These are phyloP conservation scores for Boletus rubescentipes DNA, from an alignment of 768 basidiomycete species.

Conservation along the genomic window DNA sequence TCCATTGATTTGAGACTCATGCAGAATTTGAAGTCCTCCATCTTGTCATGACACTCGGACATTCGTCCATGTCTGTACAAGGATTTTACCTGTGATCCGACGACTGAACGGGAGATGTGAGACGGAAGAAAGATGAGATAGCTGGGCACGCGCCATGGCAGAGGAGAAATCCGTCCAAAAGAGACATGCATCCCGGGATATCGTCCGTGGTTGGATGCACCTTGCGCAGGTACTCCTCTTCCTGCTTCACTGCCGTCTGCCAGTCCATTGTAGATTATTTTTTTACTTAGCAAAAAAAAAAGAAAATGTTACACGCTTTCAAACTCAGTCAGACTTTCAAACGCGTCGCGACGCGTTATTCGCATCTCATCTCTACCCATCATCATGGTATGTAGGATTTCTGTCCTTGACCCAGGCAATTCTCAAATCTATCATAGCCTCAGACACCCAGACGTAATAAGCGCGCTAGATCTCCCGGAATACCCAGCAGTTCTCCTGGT, in stretches of 20 bases:
- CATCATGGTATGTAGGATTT: constrained; percentile 40
- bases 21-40: constrained; percentile 95
- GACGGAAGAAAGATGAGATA: constrained; percentile 1
- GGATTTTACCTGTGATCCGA: constrained; percentile 77
- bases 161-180: constrained; percentile 69
- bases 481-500: constrained; percentile 48
- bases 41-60: constrained; percentile 69
- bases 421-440: constrained; percentile 24
- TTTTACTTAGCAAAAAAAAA: neutral
- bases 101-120: constrained; percentile 44
- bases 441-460: constrained; percentile 56
- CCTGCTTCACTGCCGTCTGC: constrained; percentile 60
- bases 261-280: constrained; percentile 36
- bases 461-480: constrained; percentile 58
- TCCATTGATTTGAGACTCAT: constrained; percentile 77
- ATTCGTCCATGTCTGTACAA: constrained; percentile 84
- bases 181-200: constrained; percentile 75
- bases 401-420: neutral
- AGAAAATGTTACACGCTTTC: constrained; percentile 35
- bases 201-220: constrained; percentile 77
- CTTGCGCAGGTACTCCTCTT: constrained; percentile 60
- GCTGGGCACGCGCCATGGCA: constrained; percentile 56
- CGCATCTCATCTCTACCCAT: constrained; percentile 13
- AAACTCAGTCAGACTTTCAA: constrained; percentile 38
- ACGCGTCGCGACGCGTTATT: constrained; percentile 49